Percentiles rank a stretch among this genome's conserved stretches.
Conservation (phyloP, 75 land plant species). For the Isoetes taiwanensis region DNA sequence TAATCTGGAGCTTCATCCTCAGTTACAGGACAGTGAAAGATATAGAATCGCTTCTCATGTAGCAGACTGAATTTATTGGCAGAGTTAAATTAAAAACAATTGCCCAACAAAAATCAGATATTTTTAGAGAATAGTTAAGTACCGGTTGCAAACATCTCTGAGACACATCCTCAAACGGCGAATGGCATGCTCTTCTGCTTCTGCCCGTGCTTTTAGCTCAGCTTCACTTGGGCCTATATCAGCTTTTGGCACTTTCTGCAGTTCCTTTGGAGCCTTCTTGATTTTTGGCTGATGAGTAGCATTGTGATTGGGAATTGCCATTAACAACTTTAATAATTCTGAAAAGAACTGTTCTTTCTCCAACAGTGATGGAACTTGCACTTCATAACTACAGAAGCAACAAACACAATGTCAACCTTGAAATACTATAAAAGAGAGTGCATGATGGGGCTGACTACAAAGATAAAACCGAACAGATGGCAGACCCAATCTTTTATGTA, state of each 20-base stretch:
- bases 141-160: constrained; percentile 94
- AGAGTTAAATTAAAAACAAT: neutral
- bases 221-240: constrained; percentile 64
- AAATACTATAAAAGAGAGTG: too few species aligned
- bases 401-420: too few species aligned
- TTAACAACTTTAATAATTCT: constrained; percentile 39
- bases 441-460: too few species aligned
- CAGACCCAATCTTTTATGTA: too few species aligned
- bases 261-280: constrained; percentile 30
- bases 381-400: constrained; percentile 50
- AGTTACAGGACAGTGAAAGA: constrained; percentile 78
- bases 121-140: neutral
- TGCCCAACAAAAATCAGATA: neutral
- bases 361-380: constrained; percentile 45
- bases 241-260: constrained; percentile 72
- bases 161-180: constrained; percentile 90
- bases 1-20: constrained; percentile 96
- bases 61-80: constrained; percentile 49
- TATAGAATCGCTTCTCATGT: constrained; percentile 79
- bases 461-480: too few species aligned
- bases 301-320: constrained; percentile 36
- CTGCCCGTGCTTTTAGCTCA: constrained; percentile 74
- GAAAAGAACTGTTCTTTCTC: constrained; percentile 58
- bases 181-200: constrained; percentile 85
- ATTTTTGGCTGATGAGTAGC: constrained; percentile 12